phyloP scores from a whole-genome alignment of 2,329 filamentous ascomycete species.

The Anthostomella pinea region DNA sequence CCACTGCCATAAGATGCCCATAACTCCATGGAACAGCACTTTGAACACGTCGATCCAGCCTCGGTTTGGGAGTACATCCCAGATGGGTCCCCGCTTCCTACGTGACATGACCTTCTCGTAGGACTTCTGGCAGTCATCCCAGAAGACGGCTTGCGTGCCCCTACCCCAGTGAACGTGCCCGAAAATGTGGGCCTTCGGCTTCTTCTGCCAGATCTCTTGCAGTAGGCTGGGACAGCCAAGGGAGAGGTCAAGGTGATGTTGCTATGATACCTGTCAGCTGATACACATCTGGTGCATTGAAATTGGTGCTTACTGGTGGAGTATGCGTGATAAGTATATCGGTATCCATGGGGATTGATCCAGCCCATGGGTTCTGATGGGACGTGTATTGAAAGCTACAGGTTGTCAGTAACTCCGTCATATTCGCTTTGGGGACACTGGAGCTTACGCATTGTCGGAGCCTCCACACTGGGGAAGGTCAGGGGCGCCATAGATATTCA shows the following conservation, averaged over 20 bases:
- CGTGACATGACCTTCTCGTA: constrained; percentile 64
- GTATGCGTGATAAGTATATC: constrained; percentile 82
- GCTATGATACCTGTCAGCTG: constrained; percentile 33
- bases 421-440: constrained; percentile 1
- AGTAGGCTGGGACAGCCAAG: constrained; percentile 71
- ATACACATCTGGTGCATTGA: constrained; percentile 4
- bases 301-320: constrained; percentile 67
- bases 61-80: constrained; percentile 44
- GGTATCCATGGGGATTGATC: constrained; percentile 66
- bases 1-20: constrained; percentile 53
- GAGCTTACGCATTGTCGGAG: constrained; percentile 56
- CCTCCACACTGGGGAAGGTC: constrained; percentile 77
- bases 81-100: constrained; percentile 40
- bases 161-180: constrained; percentile 79
- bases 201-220: constrained; percentile 69
- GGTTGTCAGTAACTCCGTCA: constrained; percentile 2
- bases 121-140: constrained; percentile 68
- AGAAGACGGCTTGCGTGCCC: constrained; percentile 68
- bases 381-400: constrained; percentile 69
- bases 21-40: constrained; percentile 44
- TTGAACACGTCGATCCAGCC: constrained; percentile 46
- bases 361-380: constrained; percentile 66
- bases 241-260: constrained; percentile 65
- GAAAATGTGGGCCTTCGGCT: constrained; percentile 75
- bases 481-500: constrained; percentile 77